These are phyloP conservation scores for Aspergillus nidulans DNA, from an alignment of 495 filamentous ascomycete species.

Conservation along the genomic window DNA sequence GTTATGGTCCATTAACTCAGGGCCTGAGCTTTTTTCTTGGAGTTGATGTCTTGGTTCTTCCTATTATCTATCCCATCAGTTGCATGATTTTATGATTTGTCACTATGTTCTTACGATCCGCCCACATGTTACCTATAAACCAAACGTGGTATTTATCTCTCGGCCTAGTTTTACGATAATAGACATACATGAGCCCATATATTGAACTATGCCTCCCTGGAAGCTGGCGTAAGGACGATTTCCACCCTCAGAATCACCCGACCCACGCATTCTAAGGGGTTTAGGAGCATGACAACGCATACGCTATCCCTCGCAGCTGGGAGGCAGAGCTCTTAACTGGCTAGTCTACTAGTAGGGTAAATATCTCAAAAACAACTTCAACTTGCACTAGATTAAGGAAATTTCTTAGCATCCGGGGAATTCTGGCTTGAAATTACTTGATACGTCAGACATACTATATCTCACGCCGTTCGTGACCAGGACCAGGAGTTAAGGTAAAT, in stretches of 20 bases:
- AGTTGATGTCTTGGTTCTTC: conserved; percentile 4
- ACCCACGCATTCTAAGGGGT: background rate
- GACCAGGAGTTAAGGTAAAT: too few species aligned
- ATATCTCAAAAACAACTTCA: too few species aligned
- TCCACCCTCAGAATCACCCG: background rate
- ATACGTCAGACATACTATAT: too few species aligned
- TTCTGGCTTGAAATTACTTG: too few species aligned
- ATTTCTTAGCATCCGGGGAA: too few species aligned
- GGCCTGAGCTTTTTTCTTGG: background rate
- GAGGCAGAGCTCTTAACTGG: background rate
- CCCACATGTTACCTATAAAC: background rate
- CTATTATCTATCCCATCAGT: conserved; percentile 6
- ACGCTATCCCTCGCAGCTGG: background rate
- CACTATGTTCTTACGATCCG: conserved; percentile 34
- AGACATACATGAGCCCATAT: conserved; percentile 17
- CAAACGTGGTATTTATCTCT: conserved; percentile 20
- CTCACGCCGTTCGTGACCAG: too few species aligned
- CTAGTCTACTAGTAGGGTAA: background rate
- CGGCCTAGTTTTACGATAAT: conserved; percentile 15
- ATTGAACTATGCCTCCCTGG: background rate
- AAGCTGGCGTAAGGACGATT: conserved; percentile 4
- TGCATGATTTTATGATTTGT: conserved; percentile 28
- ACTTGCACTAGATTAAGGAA: too few species aligned
- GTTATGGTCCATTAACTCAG: conserved; percentile 51
- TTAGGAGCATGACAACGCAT: background rate